Evolutionary conservation across 2,329 filamentous ascomycete genomes (phyloP).

Genomic region (Thielaviopsis populi): DNA sequence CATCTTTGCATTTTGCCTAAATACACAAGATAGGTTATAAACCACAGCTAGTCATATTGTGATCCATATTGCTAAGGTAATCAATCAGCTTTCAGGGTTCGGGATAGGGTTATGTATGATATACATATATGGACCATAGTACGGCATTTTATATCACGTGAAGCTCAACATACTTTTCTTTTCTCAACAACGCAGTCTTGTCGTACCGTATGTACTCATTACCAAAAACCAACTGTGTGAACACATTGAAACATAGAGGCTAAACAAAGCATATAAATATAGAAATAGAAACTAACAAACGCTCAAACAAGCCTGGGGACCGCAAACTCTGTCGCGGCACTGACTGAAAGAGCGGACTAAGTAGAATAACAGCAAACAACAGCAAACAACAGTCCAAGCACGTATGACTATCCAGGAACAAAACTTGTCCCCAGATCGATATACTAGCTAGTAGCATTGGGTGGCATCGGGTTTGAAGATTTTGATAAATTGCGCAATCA

Average conservation of each 20-base stretch:
- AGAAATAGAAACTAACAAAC: slow-evolving; percentile 2
- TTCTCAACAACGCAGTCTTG: no score
- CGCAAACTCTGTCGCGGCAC: slow-evolving; percentile 7
- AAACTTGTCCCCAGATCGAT: neutral
- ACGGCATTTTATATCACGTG: no score
- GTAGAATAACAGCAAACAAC: neutral
- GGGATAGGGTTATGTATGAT: no score
- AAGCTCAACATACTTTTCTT: no score
- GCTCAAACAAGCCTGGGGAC: slow-evolving; percentile 12
- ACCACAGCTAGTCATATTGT: no score
- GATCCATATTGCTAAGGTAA: no score
- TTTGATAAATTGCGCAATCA: slow-evolving; percentile 4
- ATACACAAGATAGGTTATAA: neutral
- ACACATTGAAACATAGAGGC: neutral
- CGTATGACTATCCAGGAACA: neutral
- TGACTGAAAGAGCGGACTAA: slow-evolving; percentile 2
- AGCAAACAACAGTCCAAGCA: neutral
- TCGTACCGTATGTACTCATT: no score
- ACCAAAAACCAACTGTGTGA: neutral
- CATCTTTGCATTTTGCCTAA: neutral
- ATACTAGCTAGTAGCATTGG: neutral
- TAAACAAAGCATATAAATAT: slow-evolving; percentile 3
- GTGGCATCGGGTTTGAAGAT: neutral
- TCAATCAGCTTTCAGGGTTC: no score
- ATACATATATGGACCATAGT: no score